Conservation (phyloP, 2,329 filamentous ascomycete genomes). For the Didymella sp. region DNA sequence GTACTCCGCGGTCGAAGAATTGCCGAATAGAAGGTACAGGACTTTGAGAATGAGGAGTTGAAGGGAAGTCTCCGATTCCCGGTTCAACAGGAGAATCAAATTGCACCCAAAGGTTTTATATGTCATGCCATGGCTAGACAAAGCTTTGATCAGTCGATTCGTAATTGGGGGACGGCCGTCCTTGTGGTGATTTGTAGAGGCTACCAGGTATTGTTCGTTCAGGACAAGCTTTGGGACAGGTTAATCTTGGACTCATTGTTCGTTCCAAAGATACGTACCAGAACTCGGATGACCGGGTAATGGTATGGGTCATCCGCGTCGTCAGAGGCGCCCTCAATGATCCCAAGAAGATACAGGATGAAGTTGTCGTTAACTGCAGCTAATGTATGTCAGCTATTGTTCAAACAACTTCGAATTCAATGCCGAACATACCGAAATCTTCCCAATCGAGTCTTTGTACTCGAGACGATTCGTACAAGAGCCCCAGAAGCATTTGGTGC, state of each 20-base stretch:
- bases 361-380: constrained; percentile 76
- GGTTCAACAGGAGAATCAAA: constrained; percentile 91
- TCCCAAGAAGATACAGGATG: constrained; percentile 79
- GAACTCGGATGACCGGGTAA: constrained; percentile 89
- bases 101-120: constrained; percentile 98
- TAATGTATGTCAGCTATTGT: constrained; percentile 37
- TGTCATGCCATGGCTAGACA: constrained; percentile 78
- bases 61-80: constrained; percentile 89
- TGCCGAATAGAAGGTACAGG: constrained; percentile 94
- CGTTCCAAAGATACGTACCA: constrained; percentile 66
- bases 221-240: constrained; percentile 73
- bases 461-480: constrained; percentile 95
- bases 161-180: constrained; percentile 67
- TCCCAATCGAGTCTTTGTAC: constrained; percentile 80
- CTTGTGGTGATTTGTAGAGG: constrained; percentile 53
- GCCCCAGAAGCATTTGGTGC: constrained; percentile 81
- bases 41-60: constrained; percentile 97
- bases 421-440: constrained; percentile 70
- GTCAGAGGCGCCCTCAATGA: constrained; percentile 86
- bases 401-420: background rate
- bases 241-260: background rate
- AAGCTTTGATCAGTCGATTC: constrained; percentile 90
- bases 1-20: constrained; percentile 89
- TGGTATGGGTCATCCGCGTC: constrained; percentile 93
- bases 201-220: constrained; percentile 98